Evolutionary conservation across 306 rosid genomes (phyloP).

Genomic region (Malus sieversii): DNA sequence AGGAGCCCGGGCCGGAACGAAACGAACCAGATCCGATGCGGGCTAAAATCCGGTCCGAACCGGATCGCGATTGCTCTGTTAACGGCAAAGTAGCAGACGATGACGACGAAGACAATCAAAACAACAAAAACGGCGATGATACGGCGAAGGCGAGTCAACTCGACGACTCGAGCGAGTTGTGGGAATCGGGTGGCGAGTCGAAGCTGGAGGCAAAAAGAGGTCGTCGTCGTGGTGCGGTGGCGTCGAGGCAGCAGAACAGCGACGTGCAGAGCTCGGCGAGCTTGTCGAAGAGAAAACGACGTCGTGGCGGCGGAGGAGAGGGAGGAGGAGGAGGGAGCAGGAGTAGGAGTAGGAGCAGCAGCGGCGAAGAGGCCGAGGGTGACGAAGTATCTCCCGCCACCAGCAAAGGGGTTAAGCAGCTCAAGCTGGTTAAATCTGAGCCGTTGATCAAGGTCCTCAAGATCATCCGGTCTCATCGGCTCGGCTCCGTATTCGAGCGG

Average conservation of each 20-base stretch:
- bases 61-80: slow-evolving; percentile 9
- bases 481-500: slow-evolving; percentile 49
- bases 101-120: background rate
- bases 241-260: slow-evolving; percentile 31
- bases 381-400: slow-evolving; percentile 51
- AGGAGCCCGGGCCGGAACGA: slow-evolving; percentile 12
- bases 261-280: slow-evolving; percentile 46
- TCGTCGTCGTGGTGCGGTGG: background rate
- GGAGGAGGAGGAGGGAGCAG: background rate
- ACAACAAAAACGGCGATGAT: background rate
- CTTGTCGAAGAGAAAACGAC: slow-evolving; percentile 31
- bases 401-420: slow-evolving; percentile 15
- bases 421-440: slow-evolving; percentile 32
- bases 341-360: slow-evolving; percentile 9
- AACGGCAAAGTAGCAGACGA: slow-evolving; percentile 2
- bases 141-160: slow-evolving; percentile 1
- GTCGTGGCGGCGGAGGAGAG: slow-evolving; percentile 11
- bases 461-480: slow-evolving; percentile 41
- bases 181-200: slow-evolving; percentile 14
- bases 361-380: slow-evolving; percentile 42
- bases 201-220: slow-evolving; percentile 12
- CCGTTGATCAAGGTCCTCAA: slow-evolving; percentile 38
- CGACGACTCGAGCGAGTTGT: slow-evolving; percentile 9
- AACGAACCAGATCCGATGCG: slow-evolving; percentile 19
- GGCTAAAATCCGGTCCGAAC: slow-evolving; percentile 5